phyloP scores from a whole-genome alignment of 495 filamentous ascomycete genomes.

The Penicillium cataractarum region DNA sequence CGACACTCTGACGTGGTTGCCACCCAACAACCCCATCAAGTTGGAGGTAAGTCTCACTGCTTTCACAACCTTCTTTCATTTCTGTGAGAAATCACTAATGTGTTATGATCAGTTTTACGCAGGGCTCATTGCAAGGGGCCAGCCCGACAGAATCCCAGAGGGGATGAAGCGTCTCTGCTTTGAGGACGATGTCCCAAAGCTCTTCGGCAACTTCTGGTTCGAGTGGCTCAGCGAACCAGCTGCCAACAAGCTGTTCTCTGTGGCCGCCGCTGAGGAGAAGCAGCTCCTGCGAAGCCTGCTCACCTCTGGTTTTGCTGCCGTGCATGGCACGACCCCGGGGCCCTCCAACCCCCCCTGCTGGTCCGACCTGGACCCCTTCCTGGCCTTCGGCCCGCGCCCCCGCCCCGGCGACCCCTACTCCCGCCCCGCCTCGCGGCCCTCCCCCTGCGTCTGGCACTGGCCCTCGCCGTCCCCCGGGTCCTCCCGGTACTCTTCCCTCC shows the following conservation, averaged over 20 bases:
- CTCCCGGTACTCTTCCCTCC: background rate
- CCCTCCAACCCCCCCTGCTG: background rate
- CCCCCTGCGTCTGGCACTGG: background rate
- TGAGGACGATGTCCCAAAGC: background rate
- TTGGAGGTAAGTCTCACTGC: conserved; percentile 10
- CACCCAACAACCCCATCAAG: background rate
- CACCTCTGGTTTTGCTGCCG: conserved; percentile 9
- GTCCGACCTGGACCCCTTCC: no score
- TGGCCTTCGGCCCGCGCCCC: background rate
- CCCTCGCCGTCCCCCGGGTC: background rate
- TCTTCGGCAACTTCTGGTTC: conserved; percentile 15
- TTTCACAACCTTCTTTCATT: background rate
- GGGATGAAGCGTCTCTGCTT: conserved; percentile 5
- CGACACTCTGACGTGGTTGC: conserved; percentile 23
- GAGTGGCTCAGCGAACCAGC: background rate
- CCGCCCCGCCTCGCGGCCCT: background rate
- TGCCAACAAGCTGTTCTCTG: background rate
- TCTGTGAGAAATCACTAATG: background rate
- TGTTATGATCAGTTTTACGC: conserved; percentile 12
- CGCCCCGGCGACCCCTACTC: background rate
- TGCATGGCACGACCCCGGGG: background rate
- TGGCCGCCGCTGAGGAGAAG: conserved; percentile 13
- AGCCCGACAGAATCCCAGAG: background rate
- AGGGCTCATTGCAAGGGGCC: conserved; percentile 5
- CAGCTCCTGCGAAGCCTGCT: conserved; percentile 11